Base-by-base conservation (phyloP, 1,284 basidiomycete species). In the Trichosporon sp. region DNA sequence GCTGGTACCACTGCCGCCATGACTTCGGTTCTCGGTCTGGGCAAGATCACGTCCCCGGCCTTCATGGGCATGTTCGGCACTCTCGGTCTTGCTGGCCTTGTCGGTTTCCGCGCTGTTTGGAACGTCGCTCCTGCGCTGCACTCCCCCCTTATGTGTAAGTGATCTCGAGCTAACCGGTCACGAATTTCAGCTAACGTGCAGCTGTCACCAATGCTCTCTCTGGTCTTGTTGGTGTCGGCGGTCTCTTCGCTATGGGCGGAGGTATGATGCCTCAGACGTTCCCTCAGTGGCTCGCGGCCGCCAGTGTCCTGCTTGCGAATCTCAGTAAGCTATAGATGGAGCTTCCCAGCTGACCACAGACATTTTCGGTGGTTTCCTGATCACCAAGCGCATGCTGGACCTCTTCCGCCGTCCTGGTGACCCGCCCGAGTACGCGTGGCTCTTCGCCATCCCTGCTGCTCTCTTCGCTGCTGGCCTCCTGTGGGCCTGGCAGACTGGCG, bases 61-160 rank as follows among this genome's bases (percentile, higher is more conserved):
- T 92, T 92, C 79, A 92, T 92, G 90, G 85, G 85, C 70, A 89
- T 88, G 73, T 88, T 91, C 78, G 91, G 91, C 75, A 91, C 89
- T 0, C 90, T 92, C 73, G 90, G 90, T 36, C 65, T 76, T 23
- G 75, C 75, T 21, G 87, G 89, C 40, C 76, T 92, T 58, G 89
- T 92, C 65, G 90, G 90, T 19, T 92, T 92, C 76, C 87, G 89
- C 68, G 90, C 91, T 1, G 87, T 92, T 11, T 92, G 91, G 91
- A 89, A 88, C 69, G 90, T 92, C 54, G 85, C 88, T 23, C 90
- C 91, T 29, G 90, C 90, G 11, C 78, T 92, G 63, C 90, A 92
- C 76, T 91, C 72, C 14, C 77, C 77, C 16, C 66, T 78, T 49
- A 78, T 78, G 77, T 76, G 73, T 73, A 46, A 63, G 73, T 69